Evolutionary conservation across 2,329 filamentous ascomycete genomes (phyloP).

Genomic region (Stenocarpella maydis): DNA sequence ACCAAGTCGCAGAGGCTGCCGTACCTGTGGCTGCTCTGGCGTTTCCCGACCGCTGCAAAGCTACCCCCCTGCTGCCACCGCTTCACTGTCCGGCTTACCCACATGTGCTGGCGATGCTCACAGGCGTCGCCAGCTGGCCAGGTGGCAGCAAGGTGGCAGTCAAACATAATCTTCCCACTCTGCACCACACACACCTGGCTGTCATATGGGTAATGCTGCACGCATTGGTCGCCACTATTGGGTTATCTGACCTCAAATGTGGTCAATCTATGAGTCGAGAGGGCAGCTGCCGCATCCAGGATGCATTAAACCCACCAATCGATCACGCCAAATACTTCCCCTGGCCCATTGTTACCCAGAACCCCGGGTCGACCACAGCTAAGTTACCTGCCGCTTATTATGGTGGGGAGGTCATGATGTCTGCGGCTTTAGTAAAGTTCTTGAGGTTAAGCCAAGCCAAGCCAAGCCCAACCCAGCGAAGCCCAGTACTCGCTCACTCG

Average conservation of each 20-base stretch:
- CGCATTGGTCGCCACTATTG: conserved; percentile 6
- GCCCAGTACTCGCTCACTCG: background rate
- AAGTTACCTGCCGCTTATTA: background rate
- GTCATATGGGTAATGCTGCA: conserved; percentile 2
- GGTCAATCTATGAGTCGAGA: background rate
- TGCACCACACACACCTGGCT: background rate
- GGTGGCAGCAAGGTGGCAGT: conserved; percentile 19
- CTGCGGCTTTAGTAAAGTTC: conserved; percentile 8
- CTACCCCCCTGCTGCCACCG: background rate
- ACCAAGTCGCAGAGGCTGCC: conserved; percentile 28
- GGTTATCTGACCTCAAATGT: conserved; percentile 2
- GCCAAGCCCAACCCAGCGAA: background rate
- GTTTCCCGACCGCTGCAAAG: conserved; percentile 11
- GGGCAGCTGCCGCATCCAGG: background rate
- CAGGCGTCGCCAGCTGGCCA: background rate
- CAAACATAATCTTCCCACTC: background rate
- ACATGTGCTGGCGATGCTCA: background rate
- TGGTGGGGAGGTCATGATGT: background rate
- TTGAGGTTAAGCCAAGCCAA: background rate
- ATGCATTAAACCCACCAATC: conserved; percentile 23
- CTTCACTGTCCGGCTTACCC: background rate
- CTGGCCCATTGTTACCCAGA: conserved; percentile 5
- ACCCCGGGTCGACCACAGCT: conserved; percentile 12
- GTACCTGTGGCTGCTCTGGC: conserved; percentile 23
- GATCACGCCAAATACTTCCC: background rate